Base-by-base conservation (phyloP, 208 protist species). In the Crithidia sp. region DNA sequence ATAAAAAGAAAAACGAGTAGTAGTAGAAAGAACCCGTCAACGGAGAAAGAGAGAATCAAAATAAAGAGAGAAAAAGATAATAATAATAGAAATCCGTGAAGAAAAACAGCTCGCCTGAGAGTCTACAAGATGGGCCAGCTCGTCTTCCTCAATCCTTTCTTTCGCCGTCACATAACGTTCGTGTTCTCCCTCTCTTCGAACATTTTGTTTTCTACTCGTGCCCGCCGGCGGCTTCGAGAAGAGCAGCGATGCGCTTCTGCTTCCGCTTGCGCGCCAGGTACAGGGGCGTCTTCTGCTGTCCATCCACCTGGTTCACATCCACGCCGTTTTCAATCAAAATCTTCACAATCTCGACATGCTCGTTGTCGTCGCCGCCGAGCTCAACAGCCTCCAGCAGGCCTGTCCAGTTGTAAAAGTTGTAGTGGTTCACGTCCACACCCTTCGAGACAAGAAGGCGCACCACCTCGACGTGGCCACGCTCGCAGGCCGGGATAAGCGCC, bases 261-360 rank as follows among this genome's bases (percentile, higher is more conserved):
- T 79, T 74, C 14, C 80, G 67, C 74, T 84, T 77, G 12, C 72
- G 77, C 39, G 86, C 86, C n/a, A 86, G 71, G 43, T 63, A 79
- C 53, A 90, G 77, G 14, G 86, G 77, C n/a, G 82, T 86, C 44
- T 76, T 77, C 10, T 81, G 80, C 0, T 81, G 53, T 6, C 67
- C 79, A 28, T 90, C 79, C 19, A 71, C 61, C 53, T 82, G 57
- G 55, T 90, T 79, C 8, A 90, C 78, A 67, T 87, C 71, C 12
- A 75, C 82, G 28, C 82, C 82, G 16, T 80, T 59, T 28, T 53
- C 79, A 47, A 91, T 86, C 47, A 91, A 65, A 45, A 83, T 69
- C 78, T 79, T 82, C 55, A 85, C 81, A 69, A 88, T 86, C 49
- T 86, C 77, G 2, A 90, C 82, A 52, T 90, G 86, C 45, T 86